phyloP scores from a whole-genome alignment of 2,329 filamentous ascomycete genomes.

The Fusarium xyrophilum region DNA sequence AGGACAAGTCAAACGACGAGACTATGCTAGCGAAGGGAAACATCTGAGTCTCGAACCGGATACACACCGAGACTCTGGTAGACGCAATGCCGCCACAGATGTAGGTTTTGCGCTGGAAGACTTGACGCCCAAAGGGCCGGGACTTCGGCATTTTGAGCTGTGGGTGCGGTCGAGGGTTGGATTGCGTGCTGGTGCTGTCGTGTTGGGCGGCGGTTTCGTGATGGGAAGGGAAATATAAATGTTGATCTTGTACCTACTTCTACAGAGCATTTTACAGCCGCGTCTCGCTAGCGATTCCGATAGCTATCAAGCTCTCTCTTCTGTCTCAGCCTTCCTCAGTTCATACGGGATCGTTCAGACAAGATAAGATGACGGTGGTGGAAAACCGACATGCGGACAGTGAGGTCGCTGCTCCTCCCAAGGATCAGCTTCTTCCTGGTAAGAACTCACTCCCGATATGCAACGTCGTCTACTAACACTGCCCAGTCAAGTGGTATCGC shows the following conservation, averaged over 20 bases:
- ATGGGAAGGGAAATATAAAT: slow-evolving; percentile 32
- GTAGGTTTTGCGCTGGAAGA: slow-evolving; percentile 22
- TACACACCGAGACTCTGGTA: neutral
- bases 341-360: neutral
- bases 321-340: neutral
- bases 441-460: neutral
- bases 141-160: slow-evolving; percentile 13
- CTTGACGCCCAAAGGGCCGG: neutral
- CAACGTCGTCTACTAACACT: neutral
- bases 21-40: neutral
- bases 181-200: slow-evolving; percentile 23
- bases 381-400: slow-evolving; percentile 33
- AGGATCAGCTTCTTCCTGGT: slow-evolving; percentile 45
- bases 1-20: neutral
- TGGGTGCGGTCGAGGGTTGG: slow-evolving; percentile 2
- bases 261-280: neutral
- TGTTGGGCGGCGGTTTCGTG: neutral
- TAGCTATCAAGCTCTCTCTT: neutral
- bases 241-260: slow-evolving; percentile 11
- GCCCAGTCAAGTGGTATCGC: slow-evolving; percentile 69
- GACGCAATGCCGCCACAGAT: slow-evolving; percentile 18
- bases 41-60: neutral
- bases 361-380: slow-evolving; percentile 22
- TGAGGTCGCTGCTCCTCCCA: slow-evolving; percentile 37
- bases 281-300: neutral